phyloP scores from a whole-genome alignment of 768 basidiomycete species.

The Tylopilus felleus region DNA sequence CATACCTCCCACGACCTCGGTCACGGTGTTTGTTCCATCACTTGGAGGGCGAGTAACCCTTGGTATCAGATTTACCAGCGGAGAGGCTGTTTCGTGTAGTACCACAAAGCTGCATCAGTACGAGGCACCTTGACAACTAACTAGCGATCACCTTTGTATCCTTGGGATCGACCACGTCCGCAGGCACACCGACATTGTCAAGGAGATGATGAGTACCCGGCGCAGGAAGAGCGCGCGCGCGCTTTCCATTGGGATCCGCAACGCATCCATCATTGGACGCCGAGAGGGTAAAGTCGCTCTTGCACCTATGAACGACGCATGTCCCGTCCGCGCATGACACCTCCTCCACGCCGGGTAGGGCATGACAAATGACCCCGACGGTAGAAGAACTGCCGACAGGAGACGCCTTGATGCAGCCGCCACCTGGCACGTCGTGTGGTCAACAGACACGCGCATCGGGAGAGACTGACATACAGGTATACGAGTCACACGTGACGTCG shows the following conservation, averaged over 20 bases:
- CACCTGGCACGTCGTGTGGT: constrained; percentile 22
- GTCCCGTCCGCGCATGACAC: constrained; percentile 27
- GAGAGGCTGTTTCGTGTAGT: background rate
- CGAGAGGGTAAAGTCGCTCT: constrained; percentile 15
- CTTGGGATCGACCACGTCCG: background rate
- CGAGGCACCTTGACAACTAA: background rate
- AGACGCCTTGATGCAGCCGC: constrained; percentile 31
- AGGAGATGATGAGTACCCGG: background rate
- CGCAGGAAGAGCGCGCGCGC: background rate
- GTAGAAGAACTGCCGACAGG: constrained; percentile 15
- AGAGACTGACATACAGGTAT: constrained; percentile 28
- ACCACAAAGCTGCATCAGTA: background rate
- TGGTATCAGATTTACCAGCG: background rate
- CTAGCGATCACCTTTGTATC: background rate
- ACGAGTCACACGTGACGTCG: constrained; percentile 23
- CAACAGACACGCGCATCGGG: background rate
- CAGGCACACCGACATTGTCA: background rate
- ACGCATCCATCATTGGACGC: constrained; percentile 14
- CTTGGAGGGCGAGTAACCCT: background rate
- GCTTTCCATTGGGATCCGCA: background rate
- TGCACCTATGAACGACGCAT: constrained; percentile 31
- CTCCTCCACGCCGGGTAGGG: constrained; percentile 26
- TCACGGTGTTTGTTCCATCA: no score
- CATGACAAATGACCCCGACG: constrained; percentile 32
- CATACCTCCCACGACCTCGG: no score